These are phyloP conservation scores for Rhododendron molle DNA, from an alignment of 148 eudicot genomes.

Conservation along the genomic window DNA sequence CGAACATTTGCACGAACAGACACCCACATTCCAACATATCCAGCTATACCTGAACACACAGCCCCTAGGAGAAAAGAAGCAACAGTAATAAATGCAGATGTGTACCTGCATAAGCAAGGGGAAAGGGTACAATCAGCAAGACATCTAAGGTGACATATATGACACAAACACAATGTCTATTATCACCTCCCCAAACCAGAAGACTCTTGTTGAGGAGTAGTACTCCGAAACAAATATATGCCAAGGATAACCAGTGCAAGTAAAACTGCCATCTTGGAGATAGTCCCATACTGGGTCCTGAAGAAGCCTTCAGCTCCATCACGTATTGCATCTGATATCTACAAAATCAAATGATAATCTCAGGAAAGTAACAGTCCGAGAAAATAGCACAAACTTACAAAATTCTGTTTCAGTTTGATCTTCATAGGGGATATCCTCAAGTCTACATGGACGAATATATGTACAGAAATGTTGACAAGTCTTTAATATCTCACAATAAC, in stretches of 20 bases:
- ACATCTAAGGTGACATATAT: neutral
- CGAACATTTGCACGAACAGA: slow-evolving; percentile 98
- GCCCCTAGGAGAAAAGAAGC: slow-evolving; percentile 93
- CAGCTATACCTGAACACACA: slow-evolving; percentile 92
- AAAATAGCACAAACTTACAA: neutral
- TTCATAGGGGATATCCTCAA: neutral
- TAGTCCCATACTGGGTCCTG: slow-evolving; percentile 94
- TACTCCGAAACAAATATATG: slow-evolving; percentile 82
- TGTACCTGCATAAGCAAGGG: slow-evolving; percentile 52
- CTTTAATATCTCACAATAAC: neutral
- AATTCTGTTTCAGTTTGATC: neutral
- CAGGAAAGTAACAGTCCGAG: slow-evolving; percentile 8
- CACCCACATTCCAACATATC: slow-evolving; percentile 99
- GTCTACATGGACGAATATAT: neutral
- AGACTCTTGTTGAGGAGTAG: slow-evolving; percentile 87
- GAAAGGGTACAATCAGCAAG: neutral
- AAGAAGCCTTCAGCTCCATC: slow-evolving; percentile 99
- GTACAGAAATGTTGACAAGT: neutral
- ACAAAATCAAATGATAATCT: slow-evolving; percentile 29
- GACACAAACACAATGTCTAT: neutral
- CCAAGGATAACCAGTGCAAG: slow-evolving; percentile 73
- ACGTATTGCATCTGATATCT: slow-evolving; percentile 99
- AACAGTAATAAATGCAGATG: slow-evolving; percentile 88
- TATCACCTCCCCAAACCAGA: slow-evolving; percentile 86
- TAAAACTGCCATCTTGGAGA: slow-evolving; percentile 91